These are phyloP conservation scores for Eimeria tenella DNA, from an alignment of 169 alveolate genomes.

Conservation along the genomic window DNA sequence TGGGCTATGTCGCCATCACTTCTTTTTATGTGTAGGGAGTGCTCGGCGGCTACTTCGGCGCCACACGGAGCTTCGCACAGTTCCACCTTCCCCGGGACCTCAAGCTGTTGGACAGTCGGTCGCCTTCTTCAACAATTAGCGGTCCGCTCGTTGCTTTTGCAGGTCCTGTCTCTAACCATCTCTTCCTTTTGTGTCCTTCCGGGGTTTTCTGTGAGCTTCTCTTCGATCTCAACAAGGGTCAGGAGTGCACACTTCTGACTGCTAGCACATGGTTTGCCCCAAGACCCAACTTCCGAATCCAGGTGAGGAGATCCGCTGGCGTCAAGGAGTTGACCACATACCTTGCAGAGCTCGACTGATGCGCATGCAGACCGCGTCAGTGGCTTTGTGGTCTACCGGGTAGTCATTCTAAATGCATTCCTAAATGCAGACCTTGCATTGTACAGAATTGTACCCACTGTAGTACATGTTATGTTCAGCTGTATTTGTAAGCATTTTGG, in stretches of 20 bases:
- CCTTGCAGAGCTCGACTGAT: neutral
- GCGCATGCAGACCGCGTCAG: neutral
- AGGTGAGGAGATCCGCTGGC: slow-evolving; percentile 25
- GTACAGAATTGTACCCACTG: neutral
- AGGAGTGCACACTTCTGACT: slow-evolving; percentile 64
- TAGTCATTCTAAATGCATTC: neutral
- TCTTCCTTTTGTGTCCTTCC: slow-evolving; percentile 61
- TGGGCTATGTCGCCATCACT: neutral
- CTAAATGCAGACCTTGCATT: neutral
- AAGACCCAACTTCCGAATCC: slow-evolving; percentile 74
- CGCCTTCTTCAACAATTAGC: slow-evolving; percentile 19
- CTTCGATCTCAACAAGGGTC: slow-evolving; percentile 71
- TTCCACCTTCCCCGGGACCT: slow-evolving; percentile 75
- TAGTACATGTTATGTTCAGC: neutral
- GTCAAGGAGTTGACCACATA: neutral
- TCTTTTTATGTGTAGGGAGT: slow-evolving; percentile 55
- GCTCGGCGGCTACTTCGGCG: slow-evolving; percentile 65
- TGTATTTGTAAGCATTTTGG: neutral
- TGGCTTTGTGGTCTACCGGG: neutral
- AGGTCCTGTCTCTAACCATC: slow-evolving; percentile 69
- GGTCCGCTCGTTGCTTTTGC: slow-evolving; percentile 78
- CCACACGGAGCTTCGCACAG: slow-evolving; percentile 79
- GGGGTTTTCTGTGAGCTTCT: slow-evolving; percentile 75
- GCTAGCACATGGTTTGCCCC: slow-evolving; percentile 79
- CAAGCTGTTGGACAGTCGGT: slow-evolving; percentile 58